These are phyloP conservation scores for Hypomontagnella submonticulosa DNA, from an alignment of 495 filamentous ascomycete genomes.

Conservation along the genomic window DNA sequence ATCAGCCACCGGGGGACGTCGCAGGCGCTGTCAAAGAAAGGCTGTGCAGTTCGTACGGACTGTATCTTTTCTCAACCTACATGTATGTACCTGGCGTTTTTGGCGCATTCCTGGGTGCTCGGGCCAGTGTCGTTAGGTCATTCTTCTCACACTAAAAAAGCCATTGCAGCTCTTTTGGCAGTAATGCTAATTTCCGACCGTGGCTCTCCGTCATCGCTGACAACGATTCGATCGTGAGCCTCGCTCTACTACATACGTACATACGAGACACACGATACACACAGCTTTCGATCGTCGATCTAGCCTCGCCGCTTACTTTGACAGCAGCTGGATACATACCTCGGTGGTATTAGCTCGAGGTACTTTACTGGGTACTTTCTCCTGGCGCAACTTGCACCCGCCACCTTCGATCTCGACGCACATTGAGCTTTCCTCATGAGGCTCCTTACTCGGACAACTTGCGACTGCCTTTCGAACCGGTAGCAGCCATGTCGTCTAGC, in stretches of 20 bases:
- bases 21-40: constrained; percentile 14
- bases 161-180: background rate
- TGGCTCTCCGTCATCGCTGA: background rate
- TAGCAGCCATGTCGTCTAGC: constrained; percentile 52
- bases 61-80: background rate
- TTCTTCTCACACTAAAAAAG: too few species aligned
- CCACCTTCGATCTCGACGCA: constrained; percentile 1
- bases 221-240: too few species aligned
- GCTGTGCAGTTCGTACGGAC: constrained; percentile 7
- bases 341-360: too few species aligned
- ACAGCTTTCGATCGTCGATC: too few species aligned
- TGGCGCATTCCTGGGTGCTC: too few species aligned
- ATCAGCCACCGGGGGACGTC: constrained; percentile 37
- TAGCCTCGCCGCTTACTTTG: too few species aligned
- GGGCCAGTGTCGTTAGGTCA: too few species aligned
- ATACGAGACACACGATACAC: too few species aligned
- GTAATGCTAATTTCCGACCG: background rate
- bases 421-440: constrained; percentile 38
- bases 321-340: too few species aligned
- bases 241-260: background rate
- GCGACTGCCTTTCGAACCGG: constrained; percentile 20
- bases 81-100: background rate
- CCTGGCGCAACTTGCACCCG: too few species aligned
- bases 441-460: constrained; percentile 10
- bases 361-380: too few species aligned